Conservation (phyloP, 345 rosid genomes). For the Gossypium arboreum region DNA sequence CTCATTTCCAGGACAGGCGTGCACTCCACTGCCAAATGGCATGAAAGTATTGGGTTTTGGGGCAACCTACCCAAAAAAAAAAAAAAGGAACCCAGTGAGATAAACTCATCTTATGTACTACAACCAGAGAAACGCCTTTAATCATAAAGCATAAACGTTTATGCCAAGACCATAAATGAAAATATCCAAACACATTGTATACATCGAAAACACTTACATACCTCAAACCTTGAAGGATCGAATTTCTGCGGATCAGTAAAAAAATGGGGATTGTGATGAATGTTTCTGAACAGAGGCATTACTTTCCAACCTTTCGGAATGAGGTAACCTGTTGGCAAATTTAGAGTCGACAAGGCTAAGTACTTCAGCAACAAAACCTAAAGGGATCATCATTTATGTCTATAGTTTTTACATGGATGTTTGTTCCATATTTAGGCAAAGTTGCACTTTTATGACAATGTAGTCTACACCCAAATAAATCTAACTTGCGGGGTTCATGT, state of each 20-base stretch:
- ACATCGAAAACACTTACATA: conserved; percentile 15
- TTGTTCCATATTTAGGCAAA: not conserved
- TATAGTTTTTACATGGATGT: not conserved
- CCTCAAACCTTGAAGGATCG: conserved; percentile 78
- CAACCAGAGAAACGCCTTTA: not conserved
- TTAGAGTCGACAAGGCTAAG: not conserved
- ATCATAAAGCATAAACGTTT: not conserved
- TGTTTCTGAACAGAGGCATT: conserved; percentile 73
- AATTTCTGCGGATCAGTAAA: conserved; percentile 59
- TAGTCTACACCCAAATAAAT: not conserved
- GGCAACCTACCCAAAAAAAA: conserved; percentile 33
- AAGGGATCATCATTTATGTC: not conserved
- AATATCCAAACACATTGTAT: not conserved
- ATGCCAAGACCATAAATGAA: conserved; percentile 3
- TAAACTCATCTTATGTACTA: not conserved
- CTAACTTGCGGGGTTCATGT: too few relatives aligned
- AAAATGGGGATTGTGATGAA: conserved; percentile 62
- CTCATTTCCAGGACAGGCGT: conserved; percentile 79
- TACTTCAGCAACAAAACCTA: not conserved
- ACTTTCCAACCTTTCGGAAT: conserved; percentile 89
- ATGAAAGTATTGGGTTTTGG: conserved; percentile 60
- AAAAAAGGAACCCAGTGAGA: not conserved
- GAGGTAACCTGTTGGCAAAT: conserved; percentile 44
- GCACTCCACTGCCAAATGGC: conserved; percentile 78
- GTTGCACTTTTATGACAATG: not conserved